Conservation (phyloP, 2,329 filamentous ascomycete species). For the Moelleriella libera region DNA sequence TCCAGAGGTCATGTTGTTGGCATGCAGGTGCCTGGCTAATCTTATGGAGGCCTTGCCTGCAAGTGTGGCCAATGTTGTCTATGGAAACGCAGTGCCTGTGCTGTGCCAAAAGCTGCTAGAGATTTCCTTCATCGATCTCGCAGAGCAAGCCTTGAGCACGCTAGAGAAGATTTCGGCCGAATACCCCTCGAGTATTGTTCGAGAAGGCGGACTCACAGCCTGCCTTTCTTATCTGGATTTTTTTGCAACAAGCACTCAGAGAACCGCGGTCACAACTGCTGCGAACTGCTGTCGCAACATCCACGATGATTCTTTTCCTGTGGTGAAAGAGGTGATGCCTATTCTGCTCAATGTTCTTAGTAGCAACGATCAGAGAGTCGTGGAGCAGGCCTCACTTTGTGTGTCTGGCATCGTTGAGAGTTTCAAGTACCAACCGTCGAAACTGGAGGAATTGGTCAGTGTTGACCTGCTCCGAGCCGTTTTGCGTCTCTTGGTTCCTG, state of each 20-base stretch:
- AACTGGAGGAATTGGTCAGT: conserved; percentile 85
- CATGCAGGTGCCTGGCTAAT: conserved; percentile 90
- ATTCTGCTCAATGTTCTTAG: conserved; percentile 79
- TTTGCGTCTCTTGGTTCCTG: conserved; percentile 75
- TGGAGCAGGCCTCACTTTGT: conserved; percentile 91
- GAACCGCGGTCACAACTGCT: conserved; percentile 91
- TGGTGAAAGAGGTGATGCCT: conserved; percentile 92
- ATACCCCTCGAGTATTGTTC: conserved; percentile 87
- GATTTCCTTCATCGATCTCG: conserved; percentile 93
- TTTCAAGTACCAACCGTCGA: conserved; percentile 77
- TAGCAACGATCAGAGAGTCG: conserved; percentile 90
- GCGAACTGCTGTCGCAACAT: conserved; percentile 98
- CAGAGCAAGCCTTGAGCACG: conserved; percentile 92
- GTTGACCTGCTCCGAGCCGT: conserved; percentile 75
- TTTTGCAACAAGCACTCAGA: conserved; percentile 91
- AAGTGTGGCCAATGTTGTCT: conserved; percentile 89
- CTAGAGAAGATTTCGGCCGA: conserved; percentile 95
- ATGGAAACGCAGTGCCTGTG: conserved; percentile 89
- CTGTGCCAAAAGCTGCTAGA: conserved; percentile 90
- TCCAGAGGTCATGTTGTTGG: conserved; percentile 91
- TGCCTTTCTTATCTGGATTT: conserved; percentile 94
- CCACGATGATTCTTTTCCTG: conserved; percentile 80
- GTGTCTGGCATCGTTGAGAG: conserved; percentile 94
- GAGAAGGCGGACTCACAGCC: conserved; percentile 89
- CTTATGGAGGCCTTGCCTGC: conserved; percentile 93